Base-by-base conservation (phyloP, 805 yeast species). In the Yamadazyma scolyti region DNA sequence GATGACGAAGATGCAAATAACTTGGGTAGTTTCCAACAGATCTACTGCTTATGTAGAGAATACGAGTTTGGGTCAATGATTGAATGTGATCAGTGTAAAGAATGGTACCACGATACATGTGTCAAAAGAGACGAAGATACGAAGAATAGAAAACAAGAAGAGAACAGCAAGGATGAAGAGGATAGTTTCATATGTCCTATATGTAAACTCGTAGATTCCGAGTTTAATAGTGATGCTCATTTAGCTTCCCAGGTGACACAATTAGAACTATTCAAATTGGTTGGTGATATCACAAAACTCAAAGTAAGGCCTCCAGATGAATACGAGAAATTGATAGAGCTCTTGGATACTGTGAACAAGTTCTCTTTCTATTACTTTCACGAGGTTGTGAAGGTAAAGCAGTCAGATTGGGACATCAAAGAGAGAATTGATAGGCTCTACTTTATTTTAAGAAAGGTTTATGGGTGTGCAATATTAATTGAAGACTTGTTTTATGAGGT, bases 51-150 rank as follows among this genome's bases (percentile, higher is more conserved):
- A 34, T 82, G 90, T 51, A 65, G 87, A 27, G 72, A 70, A 28
- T 54, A 54, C 15, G 89, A 80, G 43, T 68, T 43, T 71, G 83
- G 52, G 5, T 68, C 73, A 0, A 80, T 80, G 84, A 73, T 79
- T 26, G 82, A 75, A 36, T 82, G 89, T 56, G 88, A 80, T 40
- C 55, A 52, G 11, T 82, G 90, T 51, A 63, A 70, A 31, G 86
- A 80, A 44, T 80, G 88, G 88, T 82, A 74, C 46, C 89, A 82
- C 48, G 68, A 71, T 27, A 55, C 54, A 10, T 82, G 89, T 52
- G 61, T 81, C 5, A 23, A 25, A 9, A 23, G 21, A 5, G 20
- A 25, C n/a, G 25, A 17, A 9, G 15, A 15, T n/a, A 11, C 14
- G 9, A 20, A 23, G 17, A 16, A 22, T 5, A 30, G 20, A 19